Evolutionary conservation across 2,329 filamentous ascomycete species (phyloP).

Genomic region (Fusarium avenaceum): DNA sequence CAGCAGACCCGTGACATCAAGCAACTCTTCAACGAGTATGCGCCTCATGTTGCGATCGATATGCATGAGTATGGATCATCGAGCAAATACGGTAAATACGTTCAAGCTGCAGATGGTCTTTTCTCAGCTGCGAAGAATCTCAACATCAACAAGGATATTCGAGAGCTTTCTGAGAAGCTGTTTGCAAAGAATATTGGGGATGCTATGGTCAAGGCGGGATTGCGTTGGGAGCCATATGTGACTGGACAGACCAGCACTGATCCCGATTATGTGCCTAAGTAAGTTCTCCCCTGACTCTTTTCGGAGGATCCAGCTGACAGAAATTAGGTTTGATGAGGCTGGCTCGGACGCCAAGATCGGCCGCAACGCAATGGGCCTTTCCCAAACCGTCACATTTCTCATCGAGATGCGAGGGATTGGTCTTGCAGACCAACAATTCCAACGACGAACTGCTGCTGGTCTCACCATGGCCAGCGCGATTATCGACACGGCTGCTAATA

Average conservation of each 20-base stretch:
- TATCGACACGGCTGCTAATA: slow-evolving; percentile 50
- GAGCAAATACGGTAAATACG: slow-evolving; percentile 38
- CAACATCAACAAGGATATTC: slow-evolving; percentile 51
- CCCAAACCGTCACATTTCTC: slow-evolving; percentile 51
- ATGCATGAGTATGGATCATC: slow-evolving; percentile 51
- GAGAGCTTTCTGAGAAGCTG: slow-evolving; percentile 48
- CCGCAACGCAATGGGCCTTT: slow-evolving; percentile 49
- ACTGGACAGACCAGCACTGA: slow-evolving; percentile 39
- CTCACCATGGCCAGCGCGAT: slow-evolving; percentile 48
- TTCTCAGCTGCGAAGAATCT: slow-evolving; percentile 54
- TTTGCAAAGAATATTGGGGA: slow-evolving; percentile 49
- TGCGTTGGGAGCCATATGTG: slow-evolving; percentile 52
- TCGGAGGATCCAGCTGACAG: rapidly evolving
- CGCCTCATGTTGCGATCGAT: slow-evolving; percentile 52
- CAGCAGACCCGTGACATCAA: slow-evolving; percentile 53
- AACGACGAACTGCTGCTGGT: slow-evolving; percentile 48
- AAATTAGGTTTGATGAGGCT: slow-evolving; percentile 44
- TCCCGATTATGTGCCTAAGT: slow-evolving; percentile 28
- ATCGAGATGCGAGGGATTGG: slow-evolving; percentile 52
- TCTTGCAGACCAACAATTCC: slow-evolving; percentile 51
- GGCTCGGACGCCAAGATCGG: slow-evolving; percentile 51
- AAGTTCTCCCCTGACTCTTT: rapidly evolving
- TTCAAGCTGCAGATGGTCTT: slow-evolving; percentile 49
- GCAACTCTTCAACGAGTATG: slow-evolving; percentile 46
- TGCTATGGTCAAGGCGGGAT: slow-evolving; percentile 47